phyloP scores from a whole-genome alignment of 805 yeast species.

The Metschnikowia borealis region DNA sequence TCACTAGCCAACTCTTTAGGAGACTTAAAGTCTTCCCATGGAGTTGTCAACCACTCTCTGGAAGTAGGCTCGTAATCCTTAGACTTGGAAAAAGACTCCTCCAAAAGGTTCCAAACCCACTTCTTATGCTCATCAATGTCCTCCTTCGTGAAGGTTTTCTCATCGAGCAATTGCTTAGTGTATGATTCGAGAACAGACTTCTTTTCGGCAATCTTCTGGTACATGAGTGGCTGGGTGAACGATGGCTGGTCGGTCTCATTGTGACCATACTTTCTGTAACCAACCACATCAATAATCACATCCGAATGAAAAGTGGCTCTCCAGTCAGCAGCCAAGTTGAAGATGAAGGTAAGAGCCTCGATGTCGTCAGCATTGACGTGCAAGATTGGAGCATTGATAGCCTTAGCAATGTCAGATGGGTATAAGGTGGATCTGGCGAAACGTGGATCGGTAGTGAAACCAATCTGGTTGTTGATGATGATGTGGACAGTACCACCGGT shows the following conservation, averaged over 20 bases:
- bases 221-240: constrained; percentile 98
- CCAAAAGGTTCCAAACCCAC: constrained; percentile 96
- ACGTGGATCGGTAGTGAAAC: constrained; percentile 98
- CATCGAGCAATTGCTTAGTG: constrained; percentile 71
- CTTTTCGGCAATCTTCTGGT: constrained; percentile 84
- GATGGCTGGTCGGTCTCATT: constrained; percentile 99
- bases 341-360: constrained; percentile 86
- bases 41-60: constrained; percentile 96
- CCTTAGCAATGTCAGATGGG: constrained; percentile 95
- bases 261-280: constrained; percentile 98
- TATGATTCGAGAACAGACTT: constrained; percentile 84
- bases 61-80: constrained; percentile 88
- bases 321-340: constrained; percentile 98
- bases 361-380: constrained; percentile 98
- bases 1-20: constrained; percentile 96
- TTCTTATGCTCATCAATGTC: constrained; percentile 94
- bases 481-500: constrained; percentile 98
- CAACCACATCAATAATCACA: constrained; percentile 93
- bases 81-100: constrained; percentile 82
- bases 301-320: constrained; percentile 95
- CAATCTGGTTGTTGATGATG: constrained; percentile 96
- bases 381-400: constrained; percentile 97
- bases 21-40: constrained; percentile 98
- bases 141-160: constrained; percentile 83
- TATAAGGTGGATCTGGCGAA: constrained; percentile 96